Conservation (phyloP, 2,329 filamentous ascomycete genomes). For the Albophoma yamanashiensis region DNA sequence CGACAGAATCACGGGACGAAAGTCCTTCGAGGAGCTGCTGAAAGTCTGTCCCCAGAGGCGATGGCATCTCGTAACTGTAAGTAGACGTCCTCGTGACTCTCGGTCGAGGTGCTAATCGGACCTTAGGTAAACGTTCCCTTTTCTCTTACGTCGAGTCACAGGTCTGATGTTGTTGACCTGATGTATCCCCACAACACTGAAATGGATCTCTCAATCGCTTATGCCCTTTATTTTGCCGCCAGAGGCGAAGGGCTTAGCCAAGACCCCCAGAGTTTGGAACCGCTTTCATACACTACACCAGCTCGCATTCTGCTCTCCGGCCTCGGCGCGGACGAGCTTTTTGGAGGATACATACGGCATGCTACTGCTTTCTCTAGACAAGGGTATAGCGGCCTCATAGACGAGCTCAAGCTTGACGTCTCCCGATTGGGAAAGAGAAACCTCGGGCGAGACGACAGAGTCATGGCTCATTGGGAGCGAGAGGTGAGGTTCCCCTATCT, state of each 20-base stretch:
- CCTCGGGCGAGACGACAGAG: conserved; percentile 83
- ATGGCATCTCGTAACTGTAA: conserved; percentile 74
- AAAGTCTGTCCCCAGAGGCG: conserved; percentile 54
- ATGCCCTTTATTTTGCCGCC: conserved; percentile 89
- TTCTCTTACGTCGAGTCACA: conserved; percentile 57
- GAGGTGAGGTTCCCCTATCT: conserved; percentile 87
- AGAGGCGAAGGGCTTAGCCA: conserved; percentile 52
- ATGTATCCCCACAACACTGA: conserved; percentile 95
- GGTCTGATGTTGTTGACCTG: conserved; percentile 58
- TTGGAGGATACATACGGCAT: conserved; percentile 86
- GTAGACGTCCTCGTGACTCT: conserved; percentile 9
- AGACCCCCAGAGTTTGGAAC: conserved; percentile 12
- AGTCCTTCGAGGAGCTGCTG: conserved; percentile 66
- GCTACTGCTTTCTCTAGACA: conserved; percentile 59
- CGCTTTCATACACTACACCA: conserved; percentile 47
- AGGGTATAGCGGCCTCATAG: conserved; percentile 61
- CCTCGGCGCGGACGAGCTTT: conserved; percentile 90
- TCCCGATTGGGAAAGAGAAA: conserved; percentile 85
- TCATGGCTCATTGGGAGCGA: conserved; percentile 79
- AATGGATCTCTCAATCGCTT: conserved; percentile 95
- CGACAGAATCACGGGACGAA: conserved; percentile 77
- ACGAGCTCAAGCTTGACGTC: conserved; percentile 80
- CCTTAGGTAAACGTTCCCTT: conserved; percentile 70
- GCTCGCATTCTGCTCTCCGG: conserved; percentile 84
- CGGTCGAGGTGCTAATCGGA: neutral